Base-by-base conservation (phyloP, 2,329 filamentous ascomycete genomes). In the Xylaria sp. region DNA sequence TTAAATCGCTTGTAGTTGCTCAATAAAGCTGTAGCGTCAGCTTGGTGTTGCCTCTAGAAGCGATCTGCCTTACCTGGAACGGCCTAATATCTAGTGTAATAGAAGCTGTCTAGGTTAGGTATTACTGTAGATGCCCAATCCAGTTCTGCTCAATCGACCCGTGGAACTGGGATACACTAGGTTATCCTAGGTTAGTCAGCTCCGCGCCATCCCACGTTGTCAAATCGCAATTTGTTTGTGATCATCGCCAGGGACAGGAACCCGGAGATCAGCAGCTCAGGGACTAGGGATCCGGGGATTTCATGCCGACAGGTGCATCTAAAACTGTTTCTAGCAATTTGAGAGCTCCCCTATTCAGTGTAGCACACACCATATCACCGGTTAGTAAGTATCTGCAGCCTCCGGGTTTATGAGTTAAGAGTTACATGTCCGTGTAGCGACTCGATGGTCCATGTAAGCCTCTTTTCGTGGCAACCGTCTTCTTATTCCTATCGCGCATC, bases 81-180 rank as follows among this genome's bases (percentile, higher is more conserved):
- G 28, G 10, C 12, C 13, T 25, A 46, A 58, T 25, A n/a, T 23
- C 39, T 28, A n/a, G n/a, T n/a, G n/a, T n/a, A 46, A 31, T 58
- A 13, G 13, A 31, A 20, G 13, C 23, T 25, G 23, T 25, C 23
- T 25, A 25, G 23, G 23, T 25, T 25, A 25, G 23, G 23, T 25
- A 25, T 25, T 25, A 25, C 23, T 25, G 20, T 56, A 59, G 54
- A 10, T 34, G 44, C 31, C 51, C 59, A 39, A 58, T 37, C 25
- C 28, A 20, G 44, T n/a, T 5, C 44, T 46, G 44, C 7, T 46
- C 44, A 20, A 20, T 20, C 9, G 44, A 20, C 51, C 69, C 69
- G 44, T 28, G 62, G 63, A 64, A 56, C 62, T 54, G 69, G 66
- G 20, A 69, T 59, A 52, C 69, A 66, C 69, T 70, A 58, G 23